A percentile compares a stretch with the other conserved stretches of the same genome.
Evolutionary conservation across 2,329 filamentous ascomycete genomes (phyloP).

Genomic region (Tetracladium maxilliforme): DNA sequence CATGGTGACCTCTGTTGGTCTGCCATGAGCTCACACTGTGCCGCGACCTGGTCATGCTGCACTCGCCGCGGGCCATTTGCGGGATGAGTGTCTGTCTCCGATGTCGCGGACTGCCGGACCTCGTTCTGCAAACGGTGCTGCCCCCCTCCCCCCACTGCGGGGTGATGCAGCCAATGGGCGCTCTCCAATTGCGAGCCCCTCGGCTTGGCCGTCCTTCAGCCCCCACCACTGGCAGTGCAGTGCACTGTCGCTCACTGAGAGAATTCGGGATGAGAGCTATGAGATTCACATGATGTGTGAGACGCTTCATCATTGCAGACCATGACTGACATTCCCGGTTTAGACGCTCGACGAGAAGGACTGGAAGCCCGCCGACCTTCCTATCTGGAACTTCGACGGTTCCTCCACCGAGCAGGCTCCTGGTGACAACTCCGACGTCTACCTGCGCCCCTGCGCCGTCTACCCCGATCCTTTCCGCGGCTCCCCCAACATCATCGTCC

Average conservation of each 20-base stretch:
- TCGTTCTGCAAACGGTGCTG: too few species aligned
- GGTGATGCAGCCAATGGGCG: background rate
- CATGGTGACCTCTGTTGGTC: too few species aligned
- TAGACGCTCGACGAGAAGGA: slow-evolving; percentile 6
- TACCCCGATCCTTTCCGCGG: slow-evolving; percentile 87
- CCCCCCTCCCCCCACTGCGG: too few species aligned
- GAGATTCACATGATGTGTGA: too few species aligned
- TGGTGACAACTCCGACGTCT: slow-evolving; percentile 93
- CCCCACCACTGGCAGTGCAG: background rate
- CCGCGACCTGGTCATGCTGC: too few species aligned
- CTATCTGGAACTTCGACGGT: slow-evolving; percentile 75
- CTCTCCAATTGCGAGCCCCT: background rate
- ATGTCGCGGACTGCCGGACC: too few species aligned
- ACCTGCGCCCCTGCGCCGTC: slow-evolving; percentile 79
- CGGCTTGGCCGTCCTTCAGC: background rate
- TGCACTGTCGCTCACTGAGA: background rate
- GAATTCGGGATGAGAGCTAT: background rate
- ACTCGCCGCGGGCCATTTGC: too few species aligned
- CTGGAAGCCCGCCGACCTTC: slow-evolving; percentile 42
- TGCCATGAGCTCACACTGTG: too few species aligned
- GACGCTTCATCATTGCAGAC: slow-evolving; percentile 30
- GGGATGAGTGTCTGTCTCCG: too few species aligned
- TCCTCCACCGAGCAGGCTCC: slow-evolving; percentile 87
- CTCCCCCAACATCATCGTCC: slow-evolving; percentile 83
- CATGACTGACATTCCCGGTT: slow-evolving; percentile 36